phyloP scores from a whole-genome alignment of 2,329 filamentous ascomycete species.

The Metarhizium robertsii region DNA sequence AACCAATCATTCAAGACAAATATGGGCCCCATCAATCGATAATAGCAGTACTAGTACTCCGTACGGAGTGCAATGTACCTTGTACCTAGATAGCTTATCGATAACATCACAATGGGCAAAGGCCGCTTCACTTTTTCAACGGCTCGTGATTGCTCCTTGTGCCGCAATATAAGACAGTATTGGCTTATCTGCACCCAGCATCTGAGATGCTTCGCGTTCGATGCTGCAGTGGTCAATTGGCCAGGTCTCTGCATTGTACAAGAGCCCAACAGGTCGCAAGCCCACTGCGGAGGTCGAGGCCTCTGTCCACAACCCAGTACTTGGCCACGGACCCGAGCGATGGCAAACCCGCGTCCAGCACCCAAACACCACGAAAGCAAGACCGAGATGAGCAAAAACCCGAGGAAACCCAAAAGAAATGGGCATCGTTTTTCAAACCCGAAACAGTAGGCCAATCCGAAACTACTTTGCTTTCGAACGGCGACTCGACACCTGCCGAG shows the following conservation, averaged over 20 bases:
- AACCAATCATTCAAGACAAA: not conserved
- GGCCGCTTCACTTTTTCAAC: not conserved
- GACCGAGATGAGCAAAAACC: not conserved
- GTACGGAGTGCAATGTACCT: not conserved
- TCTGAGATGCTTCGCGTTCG: slow-evolving; percentile 21
- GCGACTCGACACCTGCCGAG: not conserved
- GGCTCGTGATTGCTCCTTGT: not conserved
- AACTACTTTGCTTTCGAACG: not conserved
- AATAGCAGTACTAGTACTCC: not conserved
- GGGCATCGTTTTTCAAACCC: not conserved
- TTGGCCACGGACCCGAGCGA: not conserved
- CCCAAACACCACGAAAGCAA: not conserved
- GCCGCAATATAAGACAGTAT: not conserved
- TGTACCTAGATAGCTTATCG: not conserved
- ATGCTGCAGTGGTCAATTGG: slow-evolving; percentile 11
- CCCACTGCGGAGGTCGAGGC: not conserved
- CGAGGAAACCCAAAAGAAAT: not conserved
- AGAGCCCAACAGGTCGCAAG: not conserved
- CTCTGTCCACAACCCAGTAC: slow-evolving; percentile 1
- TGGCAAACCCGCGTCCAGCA: not conserved
- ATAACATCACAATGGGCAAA: not conserved
- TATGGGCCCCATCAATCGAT: not conserved
- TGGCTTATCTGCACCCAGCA: not conserved
- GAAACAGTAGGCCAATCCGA: not conserved
- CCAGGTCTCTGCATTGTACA: not conserved